Conservation (phyloP, 257 asterid genomes). For the Anisodus acutangulus region DNA sequence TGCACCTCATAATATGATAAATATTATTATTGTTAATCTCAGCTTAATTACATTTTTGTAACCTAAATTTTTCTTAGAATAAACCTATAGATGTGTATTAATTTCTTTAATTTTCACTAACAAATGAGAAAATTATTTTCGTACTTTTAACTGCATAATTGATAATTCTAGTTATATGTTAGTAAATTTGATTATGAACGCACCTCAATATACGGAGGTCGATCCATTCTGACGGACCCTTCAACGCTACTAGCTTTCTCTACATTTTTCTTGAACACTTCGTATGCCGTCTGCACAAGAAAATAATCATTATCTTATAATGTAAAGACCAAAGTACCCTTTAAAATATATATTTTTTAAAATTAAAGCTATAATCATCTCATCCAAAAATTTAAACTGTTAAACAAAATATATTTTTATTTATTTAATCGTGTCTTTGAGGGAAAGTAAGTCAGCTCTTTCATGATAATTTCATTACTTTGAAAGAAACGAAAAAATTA, state of each 20-base stretch:
- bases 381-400: no score
- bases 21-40: not conserved
- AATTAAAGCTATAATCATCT: not conserved
- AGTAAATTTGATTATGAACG: not conserved
- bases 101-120: no score
- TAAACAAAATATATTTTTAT: no score
- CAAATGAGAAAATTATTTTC: not conserved
- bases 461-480: not conserved
- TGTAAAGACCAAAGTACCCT: not conserved
- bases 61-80: not conserved
- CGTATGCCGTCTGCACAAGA: slow-evolving; percentile 59
- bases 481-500: not conserved
- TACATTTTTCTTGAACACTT: slow-evolving; percentile 68
- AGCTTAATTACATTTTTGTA: not conserved
- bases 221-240: slow-evolving; percentile 54
- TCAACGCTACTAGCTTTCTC: slow-evolving; percentile 68
- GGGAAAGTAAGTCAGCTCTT: not conserved
- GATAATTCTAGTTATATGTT: no score
- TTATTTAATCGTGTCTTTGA: no score
- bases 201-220: slow-evolving; percentile 72
- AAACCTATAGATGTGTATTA: not conserved
- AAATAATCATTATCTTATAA: not conserved
- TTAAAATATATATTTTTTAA: not conserved
- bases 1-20: slow-evolving; percentile 30
- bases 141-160: no score